Evolutionary conservation across 441 rosid species (phyloP).

Genomic region (Manihot esculenta): DNA sequence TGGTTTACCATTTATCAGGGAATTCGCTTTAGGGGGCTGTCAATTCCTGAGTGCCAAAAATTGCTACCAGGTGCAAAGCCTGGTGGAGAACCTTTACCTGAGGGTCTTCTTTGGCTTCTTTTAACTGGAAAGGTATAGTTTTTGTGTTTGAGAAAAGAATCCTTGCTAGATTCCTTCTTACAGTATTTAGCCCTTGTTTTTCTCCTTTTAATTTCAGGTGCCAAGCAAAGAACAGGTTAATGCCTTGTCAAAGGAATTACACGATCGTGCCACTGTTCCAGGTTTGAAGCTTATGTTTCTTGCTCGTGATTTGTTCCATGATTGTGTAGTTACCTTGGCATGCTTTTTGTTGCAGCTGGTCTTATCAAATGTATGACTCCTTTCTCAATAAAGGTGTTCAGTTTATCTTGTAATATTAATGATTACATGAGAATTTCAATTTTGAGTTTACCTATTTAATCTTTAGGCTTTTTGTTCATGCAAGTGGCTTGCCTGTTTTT

Average conservation of each 20-base stretch:
- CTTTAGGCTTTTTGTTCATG: neutral
- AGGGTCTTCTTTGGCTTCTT: conserved; percentile 98
- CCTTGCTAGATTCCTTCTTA: neutral
- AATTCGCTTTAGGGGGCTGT: conserved; percentile 89
- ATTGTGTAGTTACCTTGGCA: neutral
- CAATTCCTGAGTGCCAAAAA: conserved; percentile 97
- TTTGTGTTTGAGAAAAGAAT: conserved; percentile 3
- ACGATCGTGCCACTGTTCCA: conserved; percentile 78
- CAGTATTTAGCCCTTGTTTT: too few species aligned
- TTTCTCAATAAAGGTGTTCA: neutral
- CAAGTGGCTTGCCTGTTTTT: neutral
- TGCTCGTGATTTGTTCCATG: neutral
- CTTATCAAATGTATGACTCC: neutral
- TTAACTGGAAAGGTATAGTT: conserved; percentile 86
- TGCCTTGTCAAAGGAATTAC: conserved; percentile 77
- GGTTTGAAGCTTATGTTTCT: conserved; percentile 43
- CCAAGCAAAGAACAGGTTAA: conserved; percentile 91
- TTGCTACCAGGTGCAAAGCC: conserved; percentile 81
- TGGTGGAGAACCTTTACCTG: conserved; percentile 94
- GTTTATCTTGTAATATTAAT: neutral
- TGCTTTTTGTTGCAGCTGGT: neutral
- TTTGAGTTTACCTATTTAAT: conserved; percentile 16
- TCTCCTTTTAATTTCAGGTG: conserved; percentile 64
- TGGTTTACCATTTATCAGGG: conserved; percentile 53
- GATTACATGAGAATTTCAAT: neutral